phyloP scores from a whole-genome alignment of 768 basidiomycete species.

The Suillus hirtellus region DNA sequence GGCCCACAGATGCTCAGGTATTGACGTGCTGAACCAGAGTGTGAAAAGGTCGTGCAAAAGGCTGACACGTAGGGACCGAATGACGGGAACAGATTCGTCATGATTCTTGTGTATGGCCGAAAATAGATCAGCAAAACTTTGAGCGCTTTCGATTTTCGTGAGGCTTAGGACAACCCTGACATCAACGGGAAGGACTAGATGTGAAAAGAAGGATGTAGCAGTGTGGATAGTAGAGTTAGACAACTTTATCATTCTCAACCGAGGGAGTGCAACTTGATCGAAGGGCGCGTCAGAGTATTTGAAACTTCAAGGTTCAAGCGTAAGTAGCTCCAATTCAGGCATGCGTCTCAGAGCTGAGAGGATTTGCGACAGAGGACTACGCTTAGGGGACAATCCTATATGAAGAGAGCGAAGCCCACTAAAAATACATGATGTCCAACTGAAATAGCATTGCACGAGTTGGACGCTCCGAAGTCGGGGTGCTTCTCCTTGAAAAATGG shows the following conservation, averaged over 20 bases:
- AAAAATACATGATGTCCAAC: conserved; percentile 39
- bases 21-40: neutral
- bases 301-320: conserved; percentile 26
- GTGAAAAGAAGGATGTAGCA: neutral
- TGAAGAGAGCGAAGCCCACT: conserved; percentile 34
- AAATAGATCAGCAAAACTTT: neutral
- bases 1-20: neutral
- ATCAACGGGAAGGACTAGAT: neutral
- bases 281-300: neutral
- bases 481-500: conserved; percentile 33
- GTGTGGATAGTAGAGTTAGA: neutral
- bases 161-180: neutral
- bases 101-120: neutral
- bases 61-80: neutral
- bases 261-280: neutral
- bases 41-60: neutral
- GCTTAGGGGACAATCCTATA: conserved; percentile 25
- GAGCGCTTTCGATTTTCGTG: neutral
- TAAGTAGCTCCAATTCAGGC: conserved; percentile 34
- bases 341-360: conserved; percentile 35
- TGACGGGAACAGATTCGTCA: neutral
- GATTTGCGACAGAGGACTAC: conserved; percentile 32
- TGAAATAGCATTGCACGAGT: conserved; percentile 35
- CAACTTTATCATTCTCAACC: neutral
- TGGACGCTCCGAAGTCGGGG: conserved; percentile 38